These are phyloP conservation scores for Pleurotus djamor DNA, from an alignment of 768 basidiomycete genomes.

Conservation along the genomic window DNA sequence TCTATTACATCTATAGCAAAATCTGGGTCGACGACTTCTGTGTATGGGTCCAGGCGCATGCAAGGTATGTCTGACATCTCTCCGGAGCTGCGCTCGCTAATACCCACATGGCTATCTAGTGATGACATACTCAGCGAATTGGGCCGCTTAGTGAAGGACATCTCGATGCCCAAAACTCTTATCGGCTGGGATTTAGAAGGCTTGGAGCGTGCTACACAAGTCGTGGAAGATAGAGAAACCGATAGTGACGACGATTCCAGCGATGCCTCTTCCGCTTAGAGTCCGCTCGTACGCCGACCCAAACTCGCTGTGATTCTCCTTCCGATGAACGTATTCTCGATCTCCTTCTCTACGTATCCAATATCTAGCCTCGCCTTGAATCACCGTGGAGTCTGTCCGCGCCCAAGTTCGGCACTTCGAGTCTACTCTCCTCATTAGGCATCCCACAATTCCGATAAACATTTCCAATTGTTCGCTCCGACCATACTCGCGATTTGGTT, in stretches of 20 bases:
- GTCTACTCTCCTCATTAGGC: too few relatives aligned
- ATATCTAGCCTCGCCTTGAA: too few relatives aligned
- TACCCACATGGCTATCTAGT: conserved; percentile 29
- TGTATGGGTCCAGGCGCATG: conserved; percentile 71
- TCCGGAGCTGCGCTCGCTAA: background rate
- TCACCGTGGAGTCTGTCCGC: too few relatives aligned
- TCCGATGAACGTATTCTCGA: too few relatives aligned
- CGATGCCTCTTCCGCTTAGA: background rate
- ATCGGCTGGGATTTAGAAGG: conserved; percentile 73
- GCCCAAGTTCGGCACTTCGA: too few relatives aligned
- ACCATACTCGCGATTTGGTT: too few relatives aligned
- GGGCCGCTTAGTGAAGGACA: conserved; percentile 33
- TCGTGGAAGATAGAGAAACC: conserved; percentile 30
- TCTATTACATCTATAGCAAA: conserved; percentile 87
- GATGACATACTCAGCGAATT: conserved; percentile 53
- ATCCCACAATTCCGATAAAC: too few relatives aligned
- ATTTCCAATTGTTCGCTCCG: too few relatives aligned
- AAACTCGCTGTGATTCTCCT: too few relatives aligned
- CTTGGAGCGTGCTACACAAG: conserved; percentile 56
- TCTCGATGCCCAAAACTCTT: conserved; percentile 46
- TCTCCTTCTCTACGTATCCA: too few relatives aligned
- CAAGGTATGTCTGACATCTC: conserved; percentile 48
- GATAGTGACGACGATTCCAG: conserved; percentile 74
- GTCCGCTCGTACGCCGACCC: background rate
- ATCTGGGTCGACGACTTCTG: conserved; percentile 87